phyloP scores from a whole-genome alignment of 2,329 filamentous ascomycete species.

The Neonectria coccinea region DNA sequence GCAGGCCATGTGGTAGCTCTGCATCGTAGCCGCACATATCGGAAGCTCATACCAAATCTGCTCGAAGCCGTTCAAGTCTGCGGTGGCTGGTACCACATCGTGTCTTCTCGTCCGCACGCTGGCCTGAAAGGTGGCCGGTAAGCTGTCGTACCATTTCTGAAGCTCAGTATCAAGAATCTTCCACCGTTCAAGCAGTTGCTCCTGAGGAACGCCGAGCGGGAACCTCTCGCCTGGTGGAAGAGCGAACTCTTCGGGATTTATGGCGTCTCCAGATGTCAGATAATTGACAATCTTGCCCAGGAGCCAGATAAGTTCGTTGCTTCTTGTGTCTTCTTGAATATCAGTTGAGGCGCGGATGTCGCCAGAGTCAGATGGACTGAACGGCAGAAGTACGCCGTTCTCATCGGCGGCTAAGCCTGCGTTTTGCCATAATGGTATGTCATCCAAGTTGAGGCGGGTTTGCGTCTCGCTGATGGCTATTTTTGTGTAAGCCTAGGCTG shows the following conservation, averaged over 20 bases:
- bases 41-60: constrained; percentile 73
- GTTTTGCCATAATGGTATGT: constrained; percentile 72
- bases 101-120: constrained; percentile 26
- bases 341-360: constrained; percentile 58
- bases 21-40: constrained; percentile 74
- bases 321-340: constrained; percentile 73
- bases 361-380: constrained; percentile 52
- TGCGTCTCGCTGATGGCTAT: constrained; percentile 40
- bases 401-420: constrained; percentile 66
- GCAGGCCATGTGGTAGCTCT: constrained; percentile 73
- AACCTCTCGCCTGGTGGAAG: constrained; percentile 33
- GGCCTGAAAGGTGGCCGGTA: constrained; percentile 30
- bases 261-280: constrained; percentile 66
- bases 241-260: constrained; percentile 48
- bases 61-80: constrained; percentile 49
- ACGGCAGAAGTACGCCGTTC: constrained; percentile 34
- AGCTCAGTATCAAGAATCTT: constrained; percentile 29
- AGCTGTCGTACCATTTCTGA: constrained; percentile 33
- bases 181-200: constrained; percentile 36
- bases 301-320: constrained; percentile 74
- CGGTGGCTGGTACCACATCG: not conserved
- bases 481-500: rapidly evolving
- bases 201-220: constrained; percentile 35
- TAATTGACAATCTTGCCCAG: constrained; percentile 75
- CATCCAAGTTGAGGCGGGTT: constrained; percentile 64